phyloP scores from a whole-genome alignment of 306 rosid species.

The Sphenostylis stenocarpa region DNA sequence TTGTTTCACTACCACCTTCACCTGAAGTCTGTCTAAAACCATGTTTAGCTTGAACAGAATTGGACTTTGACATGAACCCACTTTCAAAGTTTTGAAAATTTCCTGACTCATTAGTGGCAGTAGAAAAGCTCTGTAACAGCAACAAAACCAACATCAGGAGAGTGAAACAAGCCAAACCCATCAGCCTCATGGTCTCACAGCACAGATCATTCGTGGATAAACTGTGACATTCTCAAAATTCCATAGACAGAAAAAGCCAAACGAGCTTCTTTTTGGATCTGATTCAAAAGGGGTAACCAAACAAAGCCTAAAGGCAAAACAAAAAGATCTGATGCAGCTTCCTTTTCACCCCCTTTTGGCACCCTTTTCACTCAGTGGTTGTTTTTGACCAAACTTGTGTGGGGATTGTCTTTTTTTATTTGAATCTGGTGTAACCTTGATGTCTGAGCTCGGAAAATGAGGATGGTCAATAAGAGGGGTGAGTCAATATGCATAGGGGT shows the following conservation, averaged over 20 bases:
- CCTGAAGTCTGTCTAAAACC: conserved; percentile 23
- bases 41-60: conserved; percentile 15
- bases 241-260: conserved; percentile 16
- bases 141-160: conserved; percentile 34
- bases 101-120: conserved; percentile 18
- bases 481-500: conserved; percentile 49
- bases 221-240: conserved; percentile 11
- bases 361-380: neutral
- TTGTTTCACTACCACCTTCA: conserved; percentile 30
- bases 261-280: conserved; percentile 22
- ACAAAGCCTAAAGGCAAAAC: conserved; percentile 11
- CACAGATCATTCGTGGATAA: neutral
- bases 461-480: conserved; percentile 33
- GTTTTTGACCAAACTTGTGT: neutral
- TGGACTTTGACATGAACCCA: conserved; percentile 31
- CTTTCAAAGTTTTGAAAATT: conserved; percentile 37
- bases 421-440: conserved; percentile 9
- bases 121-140: conserved; percentile 6
- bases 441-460: conserved; percentile 49
- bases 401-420: neutral
- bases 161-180: conserved; percentile 28
- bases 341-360: neutral
- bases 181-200: conserved; percentile 30
- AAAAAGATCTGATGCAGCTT: conserved; percentile 1
- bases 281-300: conserved; percentile 30